phyloP scores from a whole-genome alignment of 2,329 filamentous ascomycete genomes.

The Cladosporium sp. region DNA sequence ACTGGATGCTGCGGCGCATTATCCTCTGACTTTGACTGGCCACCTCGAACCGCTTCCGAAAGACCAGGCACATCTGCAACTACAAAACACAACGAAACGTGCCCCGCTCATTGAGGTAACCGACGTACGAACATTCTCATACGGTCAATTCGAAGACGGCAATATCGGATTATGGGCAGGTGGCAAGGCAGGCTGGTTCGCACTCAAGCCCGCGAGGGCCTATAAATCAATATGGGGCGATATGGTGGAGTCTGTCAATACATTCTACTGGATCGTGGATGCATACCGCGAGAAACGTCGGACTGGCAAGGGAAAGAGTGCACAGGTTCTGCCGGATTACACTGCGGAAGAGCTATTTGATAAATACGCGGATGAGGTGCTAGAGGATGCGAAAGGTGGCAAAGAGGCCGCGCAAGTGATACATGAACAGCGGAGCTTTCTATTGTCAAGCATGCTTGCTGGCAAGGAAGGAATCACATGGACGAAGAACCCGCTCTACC shows the following conservation, averaged over 20 bases:
- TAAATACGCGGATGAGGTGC: conserved; percentile 33
- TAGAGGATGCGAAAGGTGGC: conserved; percentile 28
- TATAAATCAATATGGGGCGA: conserved; percentile 61
- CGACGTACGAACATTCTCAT: conserved; percentile 51
- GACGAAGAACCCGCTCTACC: conserved; percentile 46
- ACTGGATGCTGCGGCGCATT: conserved; percentile 60
- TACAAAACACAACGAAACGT: conserved; percentile 8
- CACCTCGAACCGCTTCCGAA: conserved; percentile 55
- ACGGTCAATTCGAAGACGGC: conserved; percentile 57
- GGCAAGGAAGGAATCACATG: conserved; percentile 49
- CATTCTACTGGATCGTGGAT: conserved; percentile 65
- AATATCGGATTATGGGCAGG: conserved; percentile 66
- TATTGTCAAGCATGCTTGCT: conserved; percentile 49
- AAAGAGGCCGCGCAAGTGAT: conserved; percentile 31
- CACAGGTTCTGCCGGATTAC: conserved; percentile 32
- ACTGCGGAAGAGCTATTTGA: conserved; percentile 44
- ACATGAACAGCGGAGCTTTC: conserved; percentile 42
- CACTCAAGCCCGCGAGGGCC: conserved; percentile 60
- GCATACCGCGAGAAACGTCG: conserved; percentile 48
- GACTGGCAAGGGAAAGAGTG: conserved; percentile 41
- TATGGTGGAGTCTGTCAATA: conserved; percentile 64
- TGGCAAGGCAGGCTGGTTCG: conserved; percentile 68
- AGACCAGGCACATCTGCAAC: conserved; percentile 38
- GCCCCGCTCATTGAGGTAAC: conserved; percentile 49
- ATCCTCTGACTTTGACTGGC: conserved; percentile 65